Evolutionary conservation across 1,284 basidiomycete species (phyloP).

Genomic region (Sporisorium scitamineum): DNA sequence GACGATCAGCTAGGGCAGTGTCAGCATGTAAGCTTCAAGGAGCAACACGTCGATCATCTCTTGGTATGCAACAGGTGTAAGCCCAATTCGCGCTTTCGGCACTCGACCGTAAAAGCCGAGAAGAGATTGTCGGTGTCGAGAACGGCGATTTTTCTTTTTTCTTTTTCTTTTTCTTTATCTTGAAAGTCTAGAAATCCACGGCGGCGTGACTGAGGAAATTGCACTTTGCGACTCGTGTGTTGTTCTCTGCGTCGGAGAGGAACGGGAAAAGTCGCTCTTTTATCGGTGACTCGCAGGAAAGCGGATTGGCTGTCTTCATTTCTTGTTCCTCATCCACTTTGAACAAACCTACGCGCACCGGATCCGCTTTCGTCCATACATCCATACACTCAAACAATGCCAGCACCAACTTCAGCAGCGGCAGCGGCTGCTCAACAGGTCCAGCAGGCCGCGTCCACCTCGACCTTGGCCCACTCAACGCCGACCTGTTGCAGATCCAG

Average conservation of each 20-base stretch:
- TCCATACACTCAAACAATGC: slow-evolving; percentile 10
- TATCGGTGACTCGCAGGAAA: neutral
- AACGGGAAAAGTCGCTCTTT: slow-evolving; percentile 1
- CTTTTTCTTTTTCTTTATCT: neutral
- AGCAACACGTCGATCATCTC: neutral
- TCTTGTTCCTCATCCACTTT: neutral
- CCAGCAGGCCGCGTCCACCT: slow-evolving; percentile 27
- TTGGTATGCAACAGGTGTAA: neutral
- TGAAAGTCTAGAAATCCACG: no score
- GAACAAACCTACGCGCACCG: neutral
- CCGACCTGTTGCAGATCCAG: slow-evolving; percentile 46
- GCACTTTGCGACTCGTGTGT: no score
- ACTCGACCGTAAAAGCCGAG: slow-evolving; percentile 20
- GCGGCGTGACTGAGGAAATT: no score
- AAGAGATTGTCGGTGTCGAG: neutral
- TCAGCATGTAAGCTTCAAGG: no score
- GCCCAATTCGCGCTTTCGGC: neutral
- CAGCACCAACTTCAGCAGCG: slow-evolving; percentile 26
- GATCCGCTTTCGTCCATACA: neutral
- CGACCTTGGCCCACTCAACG: slow-evolving; percentile 46
- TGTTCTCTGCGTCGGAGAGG: neutral
- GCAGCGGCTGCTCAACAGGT: slow-evolving; percentile 11
- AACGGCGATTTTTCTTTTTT: slow-evolving; percentile 9
- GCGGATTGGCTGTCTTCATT: neutral
- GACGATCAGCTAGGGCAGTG: no score